A percentile compares a stretch with the other conserved stretches of the same genome.
Evolutionary conservation across 2,329 filamentous ascomycete species (phyloP).

Genomic region (Alternaria infectoria): DNA sequence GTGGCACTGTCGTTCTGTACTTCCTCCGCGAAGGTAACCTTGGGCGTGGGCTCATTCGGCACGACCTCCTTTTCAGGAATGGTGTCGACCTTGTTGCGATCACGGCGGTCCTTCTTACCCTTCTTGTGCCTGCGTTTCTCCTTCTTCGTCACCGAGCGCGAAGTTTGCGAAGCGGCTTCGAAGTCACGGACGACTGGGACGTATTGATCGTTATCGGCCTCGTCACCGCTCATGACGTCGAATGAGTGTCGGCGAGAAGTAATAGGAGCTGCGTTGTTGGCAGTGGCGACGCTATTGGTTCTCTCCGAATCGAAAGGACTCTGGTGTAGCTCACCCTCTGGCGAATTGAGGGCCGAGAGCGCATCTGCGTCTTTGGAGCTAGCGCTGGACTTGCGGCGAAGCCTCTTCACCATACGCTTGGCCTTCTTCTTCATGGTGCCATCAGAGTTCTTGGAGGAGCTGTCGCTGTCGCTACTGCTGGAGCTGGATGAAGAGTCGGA

Average conservation of each 20-base stretch:
- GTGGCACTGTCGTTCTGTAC: slow-evolving; percentile 28
- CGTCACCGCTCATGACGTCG: slow-evolving; percentile 59
- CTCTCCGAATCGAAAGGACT: slow-evolving; percentile 46
- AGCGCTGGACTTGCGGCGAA: slow-evolving; percentile 77
- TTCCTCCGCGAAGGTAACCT: slow-evolving; percentile 52
- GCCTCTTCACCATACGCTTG: slow-evolving; percentile 75
- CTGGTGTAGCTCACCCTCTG: slow-evolving; percentile 49
- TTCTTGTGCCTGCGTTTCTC: slow-evolving; percentile 53
- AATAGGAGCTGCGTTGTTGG: slow-evolving; percentile 20
- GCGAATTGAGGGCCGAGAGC: slow-evolving; percentile 55
- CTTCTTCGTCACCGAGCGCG: slow-evolving; percentile 45
- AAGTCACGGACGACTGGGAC: slow-evolving; percentile 57
- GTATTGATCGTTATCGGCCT: slow-evolving; percentile 58
- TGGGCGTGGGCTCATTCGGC: slow-evolving; percentile 17
- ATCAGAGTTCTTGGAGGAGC: slow-evolving; percentile 66
- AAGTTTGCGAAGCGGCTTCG: slow-evolving; percentile 47
- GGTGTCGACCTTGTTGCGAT: slow-evolving; percentile 39
- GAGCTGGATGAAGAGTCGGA: slow-evolving; percentile 57
- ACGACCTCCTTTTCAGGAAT: slow-evolving; percentile 33
- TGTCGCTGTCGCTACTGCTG: slow-evolving; percentile 66
- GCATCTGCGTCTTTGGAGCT: slow-evolving; percentile 68
- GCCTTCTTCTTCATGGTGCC: slow-evolving; percentile 78
- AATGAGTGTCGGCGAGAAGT: slow-evolving; percentile 47
- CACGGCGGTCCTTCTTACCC: slow-evolving; percentile 54
- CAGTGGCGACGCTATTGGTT: slow-evolving; percentile 29